A percentile compares a stretch with the other conserved stretches of the same genome.
Conservation (phyloP, 2,329 filamentous ascomycete genomes). For the Lasiodiplodia sp. region DNA sequence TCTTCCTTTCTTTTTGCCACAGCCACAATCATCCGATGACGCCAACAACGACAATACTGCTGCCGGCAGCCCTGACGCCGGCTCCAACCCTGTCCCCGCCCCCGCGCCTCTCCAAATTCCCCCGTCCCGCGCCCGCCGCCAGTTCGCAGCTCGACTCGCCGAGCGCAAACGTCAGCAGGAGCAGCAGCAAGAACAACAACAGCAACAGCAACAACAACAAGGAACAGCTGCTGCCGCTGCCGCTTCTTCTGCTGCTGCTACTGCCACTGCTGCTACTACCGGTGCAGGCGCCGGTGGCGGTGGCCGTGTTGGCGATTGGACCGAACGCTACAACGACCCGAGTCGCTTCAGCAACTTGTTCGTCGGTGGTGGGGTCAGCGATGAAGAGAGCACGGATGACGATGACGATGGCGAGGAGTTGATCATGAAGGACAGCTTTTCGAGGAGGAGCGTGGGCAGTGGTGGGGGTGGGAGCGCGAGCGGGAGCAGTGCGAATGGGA, state of each 20-base stretch:
- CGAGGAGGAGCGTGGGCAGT: constrained; percentile 18
- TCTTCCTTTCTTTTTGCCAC: constrained; percentile 30
- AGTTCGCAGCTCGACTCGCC: constrained; percentile 83
- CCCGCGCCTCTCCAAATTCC: constrained; percentile 82
- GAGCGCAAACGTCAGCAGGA: constrained; percentile 54
- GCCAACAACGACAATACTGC: constrained; percentile 1
- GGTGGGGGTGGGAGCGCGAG: constrained; percentile 1
- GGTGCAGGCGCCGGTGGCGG: neutral
- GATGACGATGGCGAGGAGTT: constrained; percentile 23
- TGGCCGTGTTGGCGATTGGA: constrained; percentile 5
- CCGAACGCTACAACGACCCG: constrained; percentile 10
- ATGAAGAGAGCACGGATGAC: constrained; percentile 10
- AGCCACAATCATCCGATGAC: constrained; percentile 29
- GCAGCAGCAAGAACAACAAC: constrained; percentile 9
- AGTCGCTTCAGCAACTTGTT: constrained; percentile 27
- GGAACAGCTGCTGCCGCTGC: neutral
- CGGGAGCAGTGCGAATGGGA: neutral
- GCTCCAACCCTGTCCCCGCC: constrained; percentile 56
- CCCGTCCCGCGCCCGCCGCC: constrained; percentile 83
- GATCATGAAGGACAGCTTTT: constrained; percentile 26
- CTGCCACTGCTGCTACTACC: neutral
- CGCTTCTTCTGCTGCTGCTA: neutral
- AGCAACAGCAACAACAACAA: neutral
- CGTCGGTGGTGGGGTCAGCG: neutral
- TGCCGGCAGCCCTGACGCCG: constrained; percentile 41